Conservation (phyloP, 2,329 filamentous ascomycete species). For the Verticillium klebahnii region DNA sequence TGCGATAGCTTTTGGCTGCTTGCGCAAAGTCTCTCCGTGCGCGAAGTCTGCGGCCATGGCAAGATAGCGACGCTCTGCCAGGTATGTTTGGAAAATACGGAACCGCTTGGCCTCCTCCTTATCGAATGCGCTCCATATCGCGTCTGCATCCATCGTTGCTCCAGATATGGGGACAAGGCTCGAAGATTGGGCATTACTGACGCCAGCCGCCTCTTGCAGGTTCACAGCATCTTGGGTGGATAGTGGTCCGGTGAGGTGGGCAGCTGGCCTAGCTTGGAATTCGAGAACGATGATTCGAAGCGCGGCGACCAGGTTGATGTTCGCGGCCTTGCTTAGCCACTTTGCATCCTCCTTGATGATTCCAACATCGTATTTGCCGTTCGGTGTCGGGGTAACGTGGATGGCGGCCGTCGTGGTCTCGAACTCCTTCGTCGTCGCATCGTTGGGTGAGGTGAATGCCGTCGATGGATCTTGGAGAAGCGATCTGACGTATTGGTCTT, state of each 20-base stretch:
- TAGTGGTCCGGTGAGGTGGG: slow-evolving; percentile 65
- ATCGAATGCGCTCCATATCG: slow-evolving; percentile 56
- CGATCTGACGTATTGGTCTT: slow-evolving; percentile 61
- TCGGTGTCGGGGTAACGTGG: slow-evolving; percentile 66
- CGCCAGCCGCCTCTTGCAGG: slow-evolving; percentile 67
- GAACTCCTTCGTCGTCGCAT: slow-evolving; percentile 65
- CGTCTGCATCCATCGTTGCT: slow-evolving; percentile 46
- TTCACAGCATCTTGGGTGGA: slow-evolving; percentile 76
- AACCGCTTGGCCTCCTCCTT: slow-evolving; percentile 57
- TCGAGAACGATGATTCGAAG: slow-evolving; percentile 77
- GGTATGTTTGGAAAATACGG: slow-evolving; percentile 66
- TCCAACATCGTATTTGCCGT: slow-evolving; percentile 66
- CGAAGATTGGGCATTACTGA: slow-evolving; percentile 54
- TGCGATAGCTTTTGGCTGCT: background rate
- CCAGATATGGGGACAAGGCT: slow-evolving; percentile 51
- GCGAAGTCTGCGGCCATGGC: slow-evolving; percentile 58
- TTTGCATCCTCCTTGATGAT: slow-evolving; percentile 78
- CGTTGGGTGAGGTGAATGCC: slow-evolving; percentile 60
- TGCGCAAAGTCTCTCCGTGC: slow-evolving; percentile 19
- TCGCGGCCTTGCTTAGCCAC: slow-evolving; percentile 77
- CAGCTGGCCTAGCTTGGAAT: slow-evolving; percentile 74
- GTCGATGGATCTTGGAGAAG: slow-evolving; percentile 65
- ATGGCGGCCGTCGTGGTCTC: slow-evolving; percentile 85
- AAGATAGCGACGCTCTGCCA: slow-evolving; percentile 66
- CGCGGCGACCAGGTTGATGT: slow-evolving; percentile 76